Conservation (phyloP, 176 grass and related monocot species). For the Hordeum marinum region DNA sequence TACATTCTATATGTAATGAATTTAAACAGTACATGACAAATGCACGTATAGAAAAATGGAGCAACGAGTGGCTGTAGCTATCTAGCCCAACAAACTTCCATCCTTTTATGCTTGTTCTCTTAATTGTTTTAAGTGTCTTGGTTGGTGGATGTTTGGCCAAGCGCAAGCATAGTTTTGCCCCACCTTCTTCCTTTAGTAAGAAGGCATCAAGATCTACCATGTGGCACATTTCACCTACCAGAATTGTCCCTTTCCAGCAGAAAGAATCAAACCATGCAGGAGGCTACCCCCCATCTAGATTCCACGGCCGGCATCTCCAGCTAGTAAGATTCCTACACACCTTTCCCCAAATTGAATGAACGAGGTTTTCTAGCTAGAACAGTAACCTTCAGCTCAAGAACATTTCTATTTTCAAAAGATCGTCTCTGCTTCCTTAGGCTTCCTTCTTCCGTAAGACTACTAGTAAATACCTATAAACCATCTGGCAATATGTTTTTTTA, state of each 20-base stretch:
- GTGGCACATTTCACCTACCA: slow-evolving; percentile 42
- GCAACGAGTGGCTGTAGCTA: not conserved
- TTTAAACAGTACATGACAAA: slow-evolving; percentile 4
- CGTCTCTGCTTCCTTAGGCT: not conserved
- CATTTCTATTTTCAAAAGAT: not conserved
- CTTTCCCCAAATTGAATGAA: slow-evolving; percentile 24
- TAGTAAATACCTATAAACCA: not conserved
- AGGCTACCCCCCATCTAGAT: slow-evolving; percentile 38
- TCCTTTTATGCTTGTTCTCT: slow-evolving; percentile 1
- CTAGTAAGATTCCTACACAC: slow-evolving; percentile 19
- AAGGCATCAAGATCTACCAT: slow-evolving; percentile 31
- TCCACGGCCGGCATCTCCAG: slow-evolving; percentile 35
- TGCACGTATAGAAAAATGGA: not conserved
- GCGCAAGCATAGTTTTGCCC: slow-evolving; percentile 21
- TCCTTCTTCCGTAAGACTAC: not conserved
- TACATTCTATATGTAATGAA: not conserved
- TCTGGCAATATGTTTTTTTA: not conserved
- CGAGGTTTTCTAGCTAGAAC: slow-evolving; percentile 2
- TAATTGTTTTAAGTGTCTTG: slow-evolving; percentile 19
- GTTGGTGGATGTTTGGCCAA: slow-evolving; percentile 48
- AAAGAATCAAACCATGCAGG: slow-evolving; percentile 38
- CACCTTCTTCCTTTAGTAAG: slow-evolving; percentile 20
- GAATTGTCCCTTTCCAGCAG: slow-evolving; percentile 27
- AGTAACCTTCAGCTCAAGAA: slow-evolving; percentile 17
- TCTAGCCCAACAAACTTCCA: slow-evolving; percentile 31